These are phyloP conservation scores for Mollisiaceae sp. DNA, from an alignment of 2,329 filamentous ascomycete genomes.

Conservation along the genomic window DNA sequence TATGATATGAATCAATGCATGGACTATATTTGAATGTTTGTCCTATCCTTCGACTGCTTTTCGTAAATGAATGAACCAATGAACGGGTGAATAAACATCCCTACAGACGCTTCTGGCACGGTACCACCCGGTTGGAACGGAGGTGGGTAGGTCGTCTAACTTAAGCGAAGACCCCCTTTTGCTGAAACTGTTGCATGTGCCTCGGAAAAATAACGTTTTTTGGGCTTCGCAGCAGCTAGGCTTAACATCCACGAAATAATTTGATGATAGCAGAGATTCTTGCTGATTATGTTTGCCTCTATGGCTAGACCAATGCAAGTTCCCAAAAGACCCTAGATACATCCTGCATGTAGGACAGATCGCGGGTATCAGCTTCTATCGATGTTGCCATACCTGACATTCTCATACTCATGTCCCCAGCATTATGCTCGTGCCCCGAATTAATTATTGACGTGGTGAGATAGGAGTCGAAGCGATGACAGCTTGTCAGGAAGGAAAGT, in stretches of 20 bases:
- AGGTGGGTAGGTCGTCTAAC: too few species aligned
- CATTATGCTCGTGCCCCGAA: constrained; percentile 28
- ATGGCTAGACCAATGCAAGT: constrained; percentile 50
- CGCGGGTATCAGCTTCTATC: constrained; percentile 46
- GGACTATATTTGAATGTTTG: too few species aligned
- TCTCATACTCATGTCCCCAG: too few species aligned
- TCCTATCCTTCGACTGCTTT: too few species aligned
- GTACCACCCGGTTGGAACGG: too few species aligned
- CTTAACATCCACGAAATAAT: constrained; percentile 47
- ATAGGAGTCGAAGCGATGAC: too few species aligned
- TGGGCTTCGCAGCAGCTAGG: constrained; percentile 57
- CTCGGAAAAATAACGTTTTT: constrained; percentile 50
- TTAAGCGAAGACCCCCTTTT: too few species aligned
- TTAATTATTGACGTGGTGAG: constrained; percentile 28
- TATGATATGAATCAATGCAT: neutral
- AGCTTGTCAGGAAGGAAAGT: neutral
- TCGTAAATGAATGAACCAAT: too few species aligned
- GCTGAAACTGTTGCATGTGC: constrained; percentile 57
- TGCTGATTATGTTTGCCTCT: constrained; percentile 52
- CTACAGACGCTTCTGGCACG: too few species aligned
- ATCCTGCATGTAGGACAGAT: constrained; percentile 49
- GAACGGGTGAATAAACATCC: too few species aligned
- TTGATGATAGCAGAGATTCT: constrained; percentile 55
- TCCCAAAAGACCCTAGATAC: constrained; percentile 53
- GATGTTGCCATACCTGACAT: constrained; percentile 42